A percentile compares a stretch with the other conserved stretches of the same genome.
phyloP scores from a whole-genome alignment of 164 flowering plant species.

The Liriodendron chinense region DNA sequence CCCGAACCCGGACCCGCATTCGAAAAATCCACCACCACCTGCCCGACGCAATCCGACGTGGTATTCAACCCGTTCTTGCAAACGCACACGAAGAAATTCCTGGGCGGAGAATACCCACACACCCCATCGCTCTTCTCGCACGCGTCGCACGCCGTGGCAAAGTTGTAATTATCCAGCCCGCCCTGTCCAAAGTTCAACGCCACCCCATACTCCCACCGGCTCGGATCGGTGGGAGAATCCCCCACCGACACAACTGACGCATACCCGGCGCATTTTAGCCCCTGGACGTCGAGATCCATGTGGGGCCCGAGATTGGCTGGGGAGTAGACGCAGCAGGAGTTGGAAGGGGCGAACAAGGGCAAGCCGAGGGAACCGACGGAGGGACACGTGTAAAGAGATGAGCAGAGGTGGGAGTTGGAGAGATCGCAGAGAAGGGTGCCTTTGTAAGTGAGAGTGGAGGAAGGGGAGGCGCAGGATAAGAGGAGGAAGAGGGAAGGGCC shows the following conservation, averaged over 20 bases:
- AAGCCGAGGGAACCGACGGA: constrained; percentile 33
- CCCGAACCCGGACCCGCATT: neutral
- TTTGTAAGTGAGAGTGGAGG: constrained; percentile 33
- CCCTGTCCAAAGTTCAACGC: constrained; percentile 29
- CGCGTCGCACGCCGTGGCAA: constrained; percentile 25
- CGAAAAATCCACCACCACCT: constrained; percentile 5
- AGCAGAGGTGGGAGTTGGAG: constrained; percentile 34
- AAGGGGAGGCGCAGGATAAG: constrained; percentile 35
- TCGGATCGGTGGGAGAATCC: constrained; percentile 40
- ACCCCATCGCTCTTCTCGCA: constrained; percentile 40
- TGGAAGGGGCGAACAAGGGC: constrained; percentile 32
- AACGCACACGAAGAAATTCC: constrained; percentile 34
- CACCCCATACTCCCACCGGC: constrained; percentile 44
- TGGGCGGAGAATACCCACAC: constrained; percentile 45
- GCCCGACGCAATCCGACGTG: constrained; percentile 30
- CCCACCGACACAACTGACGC: constrained; percentile 38
- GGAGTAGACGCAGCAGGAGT: constrained; percentile 51
- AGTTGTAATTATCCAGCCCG: constrained; percentile 20
- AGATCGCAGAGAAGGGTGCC: constrained; percentile 39
- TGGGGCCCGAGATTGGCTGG: constrained; percentile 44
- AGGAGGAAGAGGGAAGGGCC: constrained; percentile 45
- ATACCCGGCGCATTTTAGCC: constrained; percentile 30
- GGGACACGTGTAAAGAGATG: constrained; percentile 42
- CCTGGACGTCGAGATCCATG: constrained; percentile 29
- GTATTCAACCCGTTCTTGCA: constrained; percentile 38